A percentile compares a stretch with the other conserved stretches of the same genome.
Conservation (phyloP, 129 eudicot species). For the Dittrichia graveolens region DNA sequence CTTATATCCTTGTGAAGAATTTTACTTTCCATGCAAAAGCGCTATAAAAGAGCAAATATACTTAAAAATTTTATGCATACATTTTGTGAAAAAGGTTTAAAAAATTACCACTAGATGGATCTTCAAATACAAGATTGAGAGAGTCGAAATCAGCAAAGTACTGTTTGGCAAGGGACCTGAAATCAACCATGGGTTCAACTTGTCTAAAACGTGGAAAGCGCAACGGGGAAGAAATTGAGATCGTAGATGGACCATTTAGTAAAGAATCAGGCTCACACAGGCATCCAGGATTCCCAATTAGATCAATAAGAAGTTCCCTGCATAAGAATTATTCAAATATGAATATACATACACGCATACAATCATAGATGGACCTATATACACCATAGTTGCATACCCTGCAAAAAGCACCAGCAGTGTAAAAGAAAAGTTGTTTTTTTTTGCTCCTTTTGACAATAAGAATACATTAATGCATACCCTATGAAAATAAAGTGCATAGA, state of each 20-base stretch:
- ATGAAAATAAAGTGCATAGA: no score
- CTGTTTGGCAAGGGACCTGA: conserved; percentile 72
- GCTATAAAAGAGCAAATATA: background rate
- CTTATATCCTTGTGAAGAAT: background rate
- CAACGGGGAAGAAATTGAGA: conserved; percentile 84
- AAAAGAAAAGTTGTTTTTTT: no score
- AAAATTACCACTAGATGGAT: conserved; percentile 57
- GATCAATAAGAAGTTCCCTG: conserved; percentile 84
- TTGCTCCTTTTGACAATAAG: no score
- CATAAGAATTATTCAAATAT: background rate
- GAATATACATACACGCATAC: no score
- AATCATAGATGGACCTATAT: no score
- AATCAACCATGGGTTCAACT: conserved; percentile 63
- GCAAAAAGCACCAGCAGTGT: no score
- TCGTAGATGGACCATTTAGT: conserved; percentile 80
- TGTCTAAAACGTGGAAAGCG: conserved; percentile 70
- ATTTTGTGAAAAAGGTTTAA: background rate
- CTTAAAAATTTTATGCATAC: background rate
- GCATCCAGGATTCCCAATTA: conserved; percentile 74
- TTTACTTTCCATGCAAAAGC: conserved; percentile 14
- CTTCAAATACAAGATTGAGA: conserved; percentile 68
- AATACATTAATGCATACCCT: no score
- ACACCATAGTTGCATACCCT: no score
- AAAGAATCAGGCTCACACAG: conserved; percentile 74
- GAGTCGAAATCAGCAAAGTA: conserved; percentile 72